Evolutionary conservation across 306 rosid species (phyloP), one percentile per base, ranked within the genome.

Genomic region (Quercus agrifolia): DNA sequence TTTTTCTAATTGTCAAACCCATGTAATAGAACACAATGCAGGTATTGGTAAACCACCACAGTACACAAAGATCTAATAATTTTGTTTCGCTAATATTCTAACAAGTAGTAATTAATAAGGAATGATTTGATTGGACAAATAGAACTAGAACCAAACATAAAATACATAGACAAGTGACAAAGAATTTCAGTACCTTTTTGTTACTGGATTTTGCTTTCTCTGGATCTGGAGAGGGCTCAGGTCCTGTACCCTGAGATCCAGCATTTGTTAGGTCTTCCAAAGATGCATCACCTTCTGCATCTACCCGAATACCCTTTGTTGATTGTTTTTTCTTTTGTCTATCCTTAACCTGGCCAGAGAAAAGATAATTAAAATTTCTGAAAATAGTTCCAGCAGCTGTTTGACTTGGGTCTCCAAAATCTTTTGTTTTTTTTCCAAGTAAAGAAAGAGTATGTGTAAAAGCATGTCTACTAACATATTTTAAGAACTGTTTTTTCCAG

Each of bases 221-320:
- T 2, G 62, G 82, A 31, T 92, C 93, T 52, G 88, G 27, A 71
- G 89, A 38, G 75, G 82, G 74, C 78, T 90, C 96, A 70, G 56
- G 4, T 81, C 90, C 93, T 64, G 88, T 71, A 73, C 81, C 90
- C 86, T 75, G 88, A 33, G 90, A 62, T 82, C 67, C 92, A 66
- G 82, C 49, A 66, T 83, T 80, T 35, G 86, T 81, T 78, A 87
- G 71, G 86, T 95, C 99, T 84, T 95, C 98, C 80, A 95, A 84
- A 17, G 94, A 92, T 46, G 96, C 99, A 80, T 89, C 97, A 31
- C 98, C 99, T 20, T 95, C 99, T 81, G 91, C 99, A 85, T 91
- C 92, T 77, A 95, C 82, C 57, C 89, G 77, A 76, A 95, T 93
- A 79, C 92, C 97, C 87, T 87, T 94, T 58, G 82, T 77, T 46